These are phyloP conservation scores for Taxawa tesnikishii DNA, from an alignment of 2,329 filamentous ascomycete genomes.

Conservation along the genomic window DNA sequence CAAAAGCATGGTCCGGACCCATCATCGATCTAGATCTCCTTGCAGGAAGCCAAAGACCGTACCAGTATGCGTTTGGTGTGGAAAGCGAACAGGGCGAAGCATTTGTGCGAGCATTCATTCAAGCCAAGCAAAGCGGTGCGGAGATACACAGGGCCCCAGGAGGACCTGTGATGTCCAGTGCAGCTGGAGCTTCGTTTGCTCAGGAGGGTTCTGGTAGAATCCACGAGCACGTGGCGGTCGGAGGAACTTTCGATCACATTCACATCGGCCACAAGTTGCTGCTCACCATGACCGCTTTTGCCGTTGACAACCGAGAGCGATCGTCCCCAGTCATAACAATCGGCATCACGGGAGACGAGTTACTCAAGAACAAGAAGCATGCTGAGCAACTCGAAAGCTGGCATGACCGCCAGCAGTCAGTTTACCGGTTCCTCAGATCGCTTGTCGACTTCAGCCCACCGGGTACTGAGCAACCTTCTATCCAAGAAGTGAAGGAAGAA, in stretches of 20 bases:
- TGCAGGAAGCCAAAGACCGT: conserved; percentile 39
- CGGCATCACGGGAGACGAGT: conserved; percentile 77
- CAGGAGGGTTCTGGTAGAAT: conserved; percentile 15
- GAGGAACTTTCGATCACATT: conserved; percentile 92
- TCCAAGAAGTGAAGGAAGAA: conserved; percentile 26
- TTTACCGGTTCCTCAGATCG: conserved; percentile 57
- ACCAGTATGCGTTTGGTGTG: conserved; percentile 54
- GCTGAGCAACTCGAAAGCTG: conserved; percentile 71
- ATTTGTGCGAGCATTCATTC: conserved; percentile 37
- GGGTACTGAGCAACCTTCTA: conserved; percentile 13
- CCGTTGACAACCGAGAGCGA: conserved; percentile 40
- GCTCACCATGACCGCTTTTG: conserved; percentile 71
- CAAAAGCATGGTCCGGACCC: conserved; percentile 30
- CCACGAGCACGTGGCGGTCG: conserved; percentile 61
- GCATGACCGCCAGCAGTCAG: conserved; percentile 56
- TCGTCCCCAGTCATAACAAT: conserved; percentile 45
- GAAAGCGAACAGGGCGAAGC: conserved; percentile 52
- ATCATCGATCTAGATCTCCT: conserved; percentile 37
- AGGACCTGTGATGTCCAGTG: background rate
- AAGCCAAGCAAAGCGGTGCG: conserved; percentile 11
- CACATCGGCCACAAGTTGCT: conserved; percentile 95
- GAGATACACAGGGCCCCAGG: conserved; percentile 2
- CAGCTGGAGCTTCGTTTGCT: conserved; percentile 3
- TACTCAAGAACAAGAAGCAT: conserved; percentile 82
- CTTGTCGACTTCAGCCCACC: conserved; percentile 47